A percentile compares a stretch with the other conserved stretches of the same genome.
Conservation (phyloP, 306 rosid species). For the Dicorynia guianensis region DNA sequence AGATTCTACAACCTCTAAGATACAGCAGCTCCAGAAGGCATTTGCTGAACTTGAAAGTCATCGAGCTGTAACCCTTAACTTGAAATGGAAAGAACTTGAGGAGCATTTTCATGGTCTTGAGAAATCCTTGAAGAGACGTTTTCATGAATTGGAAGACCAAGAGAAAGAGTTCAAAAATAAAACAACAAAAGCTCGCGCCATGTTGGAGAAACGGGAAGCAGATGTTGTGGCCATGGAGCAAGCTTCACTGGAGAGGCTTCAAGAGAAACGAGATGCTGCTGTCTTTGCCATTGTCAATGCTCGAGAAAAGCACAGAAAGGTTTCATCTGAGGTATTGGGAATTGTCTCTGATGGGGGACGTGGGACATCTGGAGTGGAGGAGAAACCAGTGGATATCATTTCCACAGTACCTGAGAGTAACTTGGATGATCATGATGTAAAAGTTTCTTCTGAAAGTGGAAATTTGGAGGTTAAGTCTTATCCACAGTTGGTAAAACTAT, state of each 20-base stretch:
- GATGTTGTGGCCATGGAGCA: slow-evolving; percentile 84
- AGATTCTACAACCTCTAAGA: slow-evolving; percentile 87
- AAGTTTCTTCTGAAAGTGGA: slow-evolving; percentile 53
- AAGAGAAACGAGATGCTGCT: slow-evolving; percentile 91
- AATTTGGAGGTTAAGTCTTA: slow-evolving; percentile 63
- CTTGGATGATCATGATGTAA: slow-evolving; percentile 54
- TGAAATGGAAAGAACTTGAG: slow-evolving; percentile 99
- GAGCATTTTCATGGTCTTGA: slow-evolving; percentile 97
- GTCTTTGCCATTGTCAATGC: slow-evolving; percentile 69
- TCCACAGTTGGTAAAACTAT: slow-evolving; percentile 76
- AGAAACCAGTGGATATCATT: slow-evolving; percentile 62
- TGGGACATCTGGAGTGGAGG: slow-evolving; percentile 53
- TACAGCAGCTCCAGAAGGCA: slow-evolving; percentile 96
- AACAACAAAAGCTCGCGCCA: slow-evolving; percentile 66
- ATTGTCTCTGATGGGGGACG: slow-evolving; percentile 53
- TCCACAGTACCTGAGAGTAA: slow-evolving; percentile 58
- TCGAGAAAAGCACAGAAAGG: slow-evolving; percentile 80
- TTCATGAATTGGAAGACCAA: slow-evolving; percentile 93
- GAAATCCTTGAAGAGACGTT: slow-evolving; percentile 97
- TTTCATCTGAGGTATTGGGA: slow-evolving; percentile 57
- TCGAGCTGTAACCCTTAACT: slow-evolving; percentile 82
- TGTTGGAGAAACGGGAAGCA: slow-evolving; percentile 79
- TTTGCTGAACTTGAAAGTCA: slow-evolving; percentile 99
- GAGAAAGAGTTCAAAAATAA: slow-evolving; percentile 85
- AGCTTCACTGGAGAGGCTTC: slow-evolving; percentile 74